phyloP scores from a whole-genome alignment of 805 yeast genomes.

The Saccharomycopsis sp. region DNA sequence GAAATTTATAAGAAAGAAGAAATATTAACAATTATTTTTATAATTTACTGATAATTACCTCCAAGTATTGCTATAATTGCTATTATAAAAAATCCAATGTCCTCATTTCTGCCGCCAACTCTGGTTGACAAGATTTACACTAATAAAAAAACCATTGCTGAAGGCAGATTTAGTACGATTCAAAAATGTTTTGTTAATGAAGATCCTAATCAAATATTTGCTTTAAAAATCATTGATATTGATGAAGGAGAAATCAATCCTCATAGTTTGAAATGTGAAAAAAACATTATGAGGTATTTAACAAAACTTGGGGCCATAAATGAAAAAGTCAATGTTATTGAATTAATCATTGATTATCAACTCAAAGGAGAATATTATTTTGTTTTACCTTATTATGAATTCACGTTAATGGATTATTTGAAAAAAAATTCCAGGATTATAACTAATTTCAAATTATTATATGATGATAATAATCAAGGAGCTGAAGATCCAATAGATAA shows the following conservation, averaged over 20 bases:
- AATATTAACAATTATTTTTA: too few species aligned
- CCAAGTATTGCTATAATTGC: background rate
- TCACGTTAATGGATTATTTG: constrained; percentile 27
- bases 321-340: background rate
- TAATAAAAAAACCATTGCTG: background rate
- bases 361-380: constrained; percentile 27
- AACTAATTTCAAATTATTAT: constrained; percentile 15
- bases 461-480: background rate
- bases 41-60: background rate
- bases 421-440: constrained; percentile 23
- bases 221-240: constrained; percentile 35
- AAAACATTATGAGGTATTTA: constrained; percentile 25
- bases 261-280: constrained; percentile 34
- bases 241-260: constrained; percentile 37
- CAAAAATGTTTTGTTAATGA: constrained; percentile 13
- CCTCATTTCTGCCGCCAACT: background rate
- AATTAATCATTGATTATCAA: constrained; percentile 13
- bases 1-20: background rate
- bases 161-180: constrained; percentile 22
- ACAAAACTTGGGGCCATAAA: background rate
- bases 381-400: constrained; percentile 29
- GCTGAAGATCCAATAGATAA: constrained; percentile 12
- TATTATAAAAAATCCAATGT: background rate
- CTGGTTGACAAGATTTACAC: background rate
- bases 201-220: constrained; percentile 21